Percentiles rank a stretch among this genome's conserved stretches.
These are phyloP conservation scores for Ophiognomonia clavigignenti-juglandacearum DNA, from an alignment of 2,329 filamentous ascomycete species.

Conservation along the genomic window DNA sequence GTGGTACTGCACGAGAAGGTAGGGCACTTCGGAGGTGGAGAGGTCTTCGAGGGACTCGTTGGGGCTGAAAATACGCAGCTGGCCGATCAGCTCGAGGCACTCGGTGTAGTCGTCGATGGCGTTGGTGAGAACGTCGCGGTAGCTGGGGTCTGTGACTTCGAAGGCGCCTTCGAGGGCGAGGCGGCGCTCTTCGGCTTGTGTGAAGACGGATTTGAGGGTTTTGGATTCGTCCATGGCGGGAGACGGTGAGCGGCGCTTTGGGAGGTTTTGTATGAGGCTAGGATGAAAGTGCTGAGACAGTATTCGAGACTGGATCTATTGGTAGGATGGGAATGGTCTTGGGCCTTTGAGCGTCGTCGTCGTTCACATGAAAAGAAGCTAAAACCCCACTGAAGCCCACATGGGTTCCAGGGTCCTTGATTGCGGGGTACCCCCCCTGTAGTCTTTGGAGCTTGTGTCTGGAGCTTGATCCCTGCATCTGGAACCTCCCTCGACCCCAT, in stretches of 20 bases:
- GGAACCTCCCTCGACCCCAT: too few relatives aligned
- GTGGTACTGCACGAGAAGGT: slow-evolving; percentile 72
- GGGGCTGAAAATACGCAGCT: slow-evolving; percentile 77
- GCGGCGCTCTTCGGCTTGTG: slow-evolving; percentile 47
- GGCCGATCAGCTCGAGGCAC: slow-evolving; percentile 63
- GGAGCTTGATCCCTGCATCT: too few relatives aligned
- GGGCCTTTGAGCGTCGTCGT: not conserved
- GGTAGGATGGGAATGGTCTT: not conserved
- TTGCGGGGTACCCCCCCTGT: too few relatives aligned
- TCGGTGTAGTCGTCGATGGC: slow-evolving; percentile 69
- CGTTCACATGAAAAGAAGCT: too few relatives aligned
- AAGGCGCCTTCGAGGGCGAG: slow-evolving; percentile 56
- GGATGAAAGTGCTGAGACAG: not conserved
- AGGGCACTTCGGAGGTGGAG: slow-evolving; percentile 77
- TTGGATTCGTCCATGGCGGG: slow-evolving; percentile 38
- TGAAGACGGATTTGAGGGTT: slow-evolving; percentile 45
- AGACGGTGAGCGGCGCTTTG: not conserved
- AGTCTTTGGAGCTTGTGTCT: too few relatives aligned
- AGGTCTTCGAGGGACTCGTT: slow-evolving; percentile 90
- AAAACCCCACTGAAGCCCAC: not conserved
- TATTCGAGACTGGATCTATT: not conserved
- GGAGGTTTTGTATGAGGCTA: not conserved
- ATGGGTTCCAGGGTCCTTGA: too few relatives aligned
- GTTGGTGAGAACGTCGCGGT: slow-evolving; percentile 60
- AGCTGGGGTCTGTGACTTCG: slow-evolving; percentile 60